Evolutionary conservation across 768 basidiomycete species (phyloP).

Genomic region (Kwoniella bestiolae): DNA sequence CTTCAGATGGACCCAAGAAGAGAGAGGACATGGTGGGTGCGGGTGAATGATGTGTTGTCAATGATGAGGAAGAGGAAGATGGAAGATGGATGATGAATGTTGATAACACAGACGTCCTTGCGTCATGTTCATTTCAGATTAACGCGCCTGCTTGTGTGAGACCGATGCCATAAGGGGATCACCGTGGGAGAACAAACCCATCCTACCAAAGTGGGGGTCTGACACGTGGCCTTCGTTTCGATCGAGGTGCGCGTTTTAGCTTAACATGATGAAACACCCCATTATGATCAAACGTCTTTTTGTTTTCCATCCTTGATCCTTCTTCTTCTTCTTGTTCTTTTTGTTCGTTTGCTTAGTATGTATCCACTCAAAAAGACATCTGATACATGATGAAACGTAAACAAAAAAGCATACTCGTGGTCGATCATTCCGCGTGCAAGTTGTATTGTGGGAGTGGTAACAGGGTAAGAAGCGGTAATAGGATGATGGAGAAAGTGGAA

Average conservation of each 20-base stretch:
- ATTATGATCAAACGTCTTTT: background rate
- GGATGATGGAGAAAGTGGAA: background rate
- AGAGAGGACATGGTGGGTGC: constrained; percentile 30
- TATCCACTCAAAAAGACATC: too few relatives aligned
- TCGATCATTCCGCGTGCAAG: background rate
- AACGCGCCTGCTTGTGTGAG: background rate
- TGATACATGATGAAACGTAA: background rate
- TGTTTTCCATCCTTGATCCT: background rate
- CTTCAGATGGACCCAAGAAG: constrained; percentile 16
- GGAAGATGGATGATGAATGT: background rate
- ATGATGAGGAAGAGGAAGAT: background rate
- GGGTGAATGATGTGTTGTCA: background rate
- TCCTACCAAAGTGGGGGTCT: background rate
- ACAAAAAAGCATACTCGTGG: too few relatives aligned
- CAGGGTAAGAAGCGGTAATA: background rate
- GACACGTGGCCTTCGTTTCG: background rate
- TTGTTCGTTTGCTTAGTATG: background rate
- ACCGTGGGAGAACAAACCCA: background rate
- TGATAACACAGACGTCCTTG: background rate
- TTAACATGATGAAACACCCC: background rate
- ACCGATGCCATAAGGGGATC: background rate
- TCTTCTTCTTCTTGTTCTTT: background rate
- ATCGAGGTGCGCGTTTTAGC: background rate
- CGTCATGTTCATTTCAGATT: too few relatives aligned
- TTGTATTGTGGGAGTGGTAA: too few relatives aligned